A percentile compares a stretch with the other conserved stretches of the same genome.
These are phyloP conservation scores for Aurifilum marmelostoma DNA, from an alignment of 2,329 filamentous ascomycete species.

Conservation along the genomic window DNA sequence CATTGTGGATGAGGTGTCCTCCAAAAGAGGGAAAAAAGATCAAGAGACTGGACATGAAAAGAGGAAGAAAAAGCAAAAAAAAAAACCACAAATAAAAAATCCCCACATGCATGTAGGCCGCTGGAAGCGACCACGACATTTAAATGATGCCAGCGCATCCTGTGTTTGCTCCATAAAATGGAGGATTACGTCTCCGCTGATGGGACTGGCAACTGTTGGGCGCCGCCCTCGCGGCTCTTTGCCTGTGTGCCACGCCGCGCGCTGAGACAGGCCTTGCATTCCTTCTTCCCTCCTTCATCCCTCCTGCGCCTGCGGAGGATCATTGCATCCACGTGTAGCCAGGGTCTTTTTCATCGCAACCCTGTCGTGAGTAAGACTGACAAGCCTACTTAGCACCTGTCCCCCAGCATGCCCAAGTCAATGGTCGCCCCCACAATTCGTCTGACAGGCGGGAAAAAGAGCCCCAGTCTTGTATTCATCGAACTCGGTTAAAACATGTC, in stretches of 20 bases:
- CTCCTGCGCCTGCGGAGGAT: slow-evolving; percentile 5
- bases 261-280: neutral
- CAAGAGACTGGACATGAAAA: neutral
- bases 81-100: too few species aligned
- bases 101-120: neutral
- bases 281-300: slow-evolving; percentile 3
- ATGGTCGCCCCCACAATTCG: slow-evolving; percentile 2
- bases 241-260: neutral
- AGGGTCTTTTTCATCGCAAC: neutral
- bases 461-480: neutral
- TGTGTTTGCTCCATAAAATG: neutral
- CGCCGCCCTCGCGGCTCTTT: neutral
- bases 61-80: too few species aligned
- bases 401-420: neutral
- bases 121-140: neutral
- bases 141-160: neutral
- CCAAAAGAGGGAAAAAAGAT: neutral
- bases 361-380: neutral
- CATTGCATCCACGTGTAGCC: slow-evolving; percentile 3
- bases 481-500: neutral
- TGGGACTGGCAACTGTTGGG: neutral
- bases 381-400: neutral
- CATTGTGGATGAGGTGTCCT: neutral
- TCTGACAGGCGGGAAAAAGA: neutral
- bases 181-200: neutral